These are phyloP conservation scores for Colletotrichum plurivorum DNA, from an alignment of 2,329 filamentous ascomycete genomes.

Conservation along the genomic window DNA sequence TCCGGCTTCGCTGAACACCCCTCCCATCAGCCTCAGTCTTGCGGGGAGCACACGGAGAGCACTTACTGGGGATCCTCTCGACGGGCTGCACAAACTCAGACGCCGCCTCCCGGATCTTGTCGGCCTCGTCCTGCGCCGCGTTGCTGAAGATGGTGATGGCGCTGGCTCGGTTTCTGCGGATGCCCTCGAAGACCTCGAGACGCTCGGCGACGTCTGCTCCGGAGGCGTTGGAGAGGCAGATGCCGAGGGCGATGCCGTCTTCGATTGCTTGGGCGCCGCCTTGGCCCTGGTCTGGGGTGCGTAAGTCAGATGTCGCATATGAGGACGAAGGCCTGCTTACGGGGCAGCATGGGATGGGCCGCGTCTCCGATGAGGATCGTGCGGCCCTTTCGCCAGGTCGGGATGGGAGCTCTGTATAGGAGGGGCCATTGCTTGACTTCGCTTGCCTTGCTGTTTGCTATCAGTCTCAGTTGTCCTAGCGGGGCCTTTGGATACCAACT, in stretches of 20 bases:
- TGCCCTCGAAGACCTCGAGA: constrained; percentile 44
- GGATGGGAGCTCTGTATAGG: constrained; percentile 51
- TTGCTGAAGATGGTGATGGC: constrained; percentile 57
- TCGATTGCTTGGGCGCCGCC: constrained; percentile 54
- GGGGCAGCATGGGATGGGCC: constrained; percentile 56
- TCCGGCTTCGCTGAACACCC: constrained; percentile 33
- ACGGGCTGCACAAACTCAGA: constrained; percentile 46
- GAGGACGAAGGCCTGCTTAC: constrained; percentile 39
- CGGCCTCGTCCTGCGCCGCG: constrained; percentile 51
- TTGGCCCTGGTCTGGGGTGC: constrained; percentile 52
- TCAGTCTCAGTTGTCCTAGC: background rate
- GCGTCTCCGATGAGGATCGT: constrained; percentile 54
- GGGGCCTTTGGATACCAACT: constrained; percentile 39
- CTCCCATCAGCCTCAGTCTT: background rate
- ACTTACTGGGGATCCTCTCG: constrained; percentile 51
- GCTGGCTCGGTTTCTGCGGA: constrained; percentile 49
- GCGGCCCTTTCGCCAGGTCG: constrained; percentile 49
- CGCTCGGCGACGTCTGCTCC: constrained; percentile 43
- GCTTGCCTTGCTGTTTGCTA: constrained; percentile 48
- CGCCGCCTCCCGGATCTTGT: constrained; percentile 45
- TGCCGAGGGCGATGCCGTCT: constrained; percentile 51
- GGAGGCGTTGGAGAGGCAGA: constrained; percentile 44
- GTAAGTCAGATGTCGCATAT: background rate
- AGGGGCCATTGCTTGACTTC: constrained; percentile 54
- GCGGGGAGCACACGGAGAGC: background rate